These are phyloP conservation scores for Epichloe sylvatica DNA, from an alignment of 2,329 filamentous ascomycete genomes.

Conservation along the genomic window DNA sequence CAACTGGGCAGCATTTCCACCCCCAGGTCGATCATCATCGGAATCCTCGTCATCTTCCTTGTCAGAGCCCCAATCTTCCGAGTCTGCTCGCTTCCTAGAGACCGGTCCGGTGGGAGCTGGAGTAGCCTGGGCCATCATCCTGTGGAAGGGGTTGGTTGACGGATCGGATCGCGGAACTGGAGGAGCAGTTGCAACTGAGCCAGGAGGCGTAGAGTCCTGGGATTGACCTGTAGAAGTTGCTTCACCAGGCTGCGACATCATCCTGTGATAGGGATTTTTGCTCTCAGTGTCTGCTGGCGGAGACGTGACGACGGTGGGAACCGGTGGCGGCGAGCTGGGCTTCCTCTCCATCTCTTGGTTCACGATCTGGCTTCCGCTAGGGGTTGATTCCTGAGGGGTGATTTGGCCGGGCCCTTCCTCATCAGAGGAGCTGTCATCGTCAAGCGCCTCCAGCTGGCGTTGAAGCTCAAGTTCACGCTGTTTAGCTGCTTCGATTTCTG, in stretches of 20 bases:
- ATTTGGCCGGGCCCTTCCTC: conserved; percentile 66
- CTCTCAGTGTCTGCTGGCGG: conserved; percentile 58
- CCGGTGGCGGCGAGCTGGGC: conserved; percentile 38
- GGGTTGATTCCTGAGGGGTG: conserved; percentile 43
- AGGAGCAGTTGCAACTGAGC: conserved; percentile 12
- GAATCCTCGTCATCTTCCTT: conserved; percentile 51
- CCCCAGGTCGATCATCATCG: conserved; percentile 65
- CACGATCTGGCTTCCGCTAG: conserved; percentile 35
- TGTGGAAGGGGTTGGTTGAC: conserved; percentile 94
- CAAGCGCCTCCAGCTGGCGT: conserved; percentile 65
- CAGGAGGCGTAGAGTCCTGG: conserved; percentile 23
- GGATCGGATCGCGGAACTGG: conserved; percentile 34
- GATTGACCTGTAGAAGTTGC: conserved; percentile 26
- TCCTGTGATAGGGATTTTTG: conserved; percentile 90
- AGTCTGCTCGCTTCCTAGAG: conserved; percentile 40
- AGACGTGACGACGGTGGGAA: conserved; percentile 36
- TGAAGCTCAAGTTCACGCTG: conserved; percentile 84
- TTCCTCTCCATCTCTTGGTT: conserved; percentile 42
- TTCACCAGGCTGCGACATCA: conserved; percentile 58
- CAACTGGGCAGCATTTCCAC: conserved; percentile 75
- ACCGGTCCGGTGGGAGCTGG: conserved; percentile 35
- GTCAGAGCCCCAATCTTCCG: conserved; percentile 74
- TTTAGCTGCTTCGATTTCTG: conserved; percentile 81
- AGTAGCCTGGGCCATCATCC: conserved; percentile 56
- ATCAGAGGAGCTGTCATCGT: conserved; percentile 59